phyloP scores from a whole-genome alignment of 1,139 yeast species.

The Candida tropicalis region DNA sequence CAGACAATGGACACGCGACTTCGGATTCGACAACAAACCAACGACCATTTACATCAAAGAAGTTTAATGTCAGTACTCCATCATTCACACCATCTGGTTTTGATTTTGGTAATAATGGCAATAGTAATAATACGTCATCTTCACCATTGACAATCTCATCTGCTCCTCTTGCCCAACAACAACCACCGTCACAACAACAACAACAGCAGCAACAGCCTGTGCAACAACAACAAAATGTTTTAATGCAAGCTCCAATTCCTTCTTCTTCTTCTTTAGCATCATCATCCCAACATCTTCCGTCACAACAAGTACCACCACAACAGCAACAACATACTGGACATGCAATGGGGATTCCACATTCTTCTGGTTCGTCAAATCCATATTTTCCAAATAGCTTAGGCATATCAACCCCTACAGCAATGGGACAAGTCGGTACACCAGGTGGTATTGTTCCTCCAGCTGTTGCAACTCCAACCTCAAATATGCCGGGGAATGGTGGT shows the following conservation, averaged over 20 bases:
- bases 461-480: constrained; percentile 9
- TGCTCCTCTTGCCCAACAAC: constrained; percentile 2
- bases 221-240: constrained; percentile 7
- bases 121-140: constrained; percentile 1
- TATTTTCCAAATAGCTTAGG: constrained; percentile 4
- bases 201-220: constrained; percentile 6
- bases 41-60: constrained; percentile 20
- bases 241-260: background rate
- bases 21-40: constrained; percentile 5
- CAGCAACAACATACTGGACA: background rate
- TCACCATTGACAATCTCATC: constrained; percentile 6
- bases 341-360: constrained; percentile 1
- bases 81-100: constrained; percentile 35
- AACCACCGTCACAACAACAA: background rate
- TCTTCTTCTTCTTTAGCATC: constrained; percentile 7
- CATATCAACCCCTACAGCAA: constrained; percentile 2
- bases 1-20: constrained; percentile 24
- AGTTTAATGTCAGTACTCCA: constrained; percentile 35
- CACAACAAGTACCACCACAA: background rate
- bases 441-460: background rate
- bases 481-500: constrained; percentile 3
- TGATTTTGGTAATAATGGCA: constrained; percentile 10
- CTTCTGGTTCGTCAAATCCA: constrained; percentile 1
- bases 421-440: background rate
- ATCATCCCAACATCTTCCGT: background rate